Percentiles rank a stretch among this genome's conserved stretches.
These are phyloP conservation scores for Ambrosiella beaveri DNA, from an alignment of 2,329 filamentous ascomycete genomes.

Conservation along the genomic window DNA sequence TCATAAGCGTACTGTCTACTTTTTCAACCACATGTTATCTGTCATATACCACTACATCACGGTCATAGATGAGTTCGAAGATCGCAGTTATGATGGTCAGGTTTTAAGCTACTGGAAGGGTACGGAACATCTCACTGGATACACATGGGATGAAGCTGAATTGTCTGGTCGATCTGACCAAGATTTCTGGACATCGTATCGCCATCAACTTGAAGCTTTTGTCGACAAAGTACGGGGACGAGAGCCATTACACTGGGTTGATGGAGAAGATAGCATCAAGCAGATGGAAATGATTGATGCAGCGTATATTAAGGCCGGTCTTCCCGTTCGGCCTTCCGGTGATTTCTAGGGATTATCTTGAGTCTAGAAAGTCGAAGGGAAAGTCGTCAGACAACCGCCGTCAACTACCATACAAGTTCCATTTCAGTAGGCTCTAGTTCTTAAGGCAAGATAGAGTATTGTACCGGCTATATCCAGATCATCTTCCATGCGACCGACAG, in stretches of 20 bases:
- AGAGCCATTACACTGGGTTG: conserved; percentile 24
- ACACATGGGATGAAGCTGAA: conserved; percentile 21
- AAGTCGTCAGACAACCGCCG: conserved; percentile 39
- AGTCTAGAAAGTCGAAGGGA: conserved; percentile 35
- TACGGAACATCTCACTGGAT: conserved; percentile 19
- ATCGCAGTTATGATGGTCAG: conserved; percentile 17
- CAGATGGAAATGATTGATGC: conserved; percentile 31
- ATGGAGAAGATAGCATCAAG: conserved; percentile 24
- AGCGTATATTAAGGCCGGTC: conserved; percentile 25
- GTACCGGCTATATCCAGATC: conserved; percentile 45
- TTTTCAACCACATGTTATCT: conserved; percentile 18
- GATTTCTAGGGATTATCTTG: neutral
- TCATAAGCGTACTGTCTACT: conserved; percentile 17
- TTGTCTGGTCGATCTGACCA: conserved; percentile 18
- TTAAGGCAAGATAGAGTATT: conserved; percentile 46
- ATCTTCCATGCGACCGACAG: conserved; percentile 41
- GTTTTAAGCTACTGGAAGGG: conserved; percentile 16
- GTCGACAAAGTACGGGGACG: conserved; percentile 27
- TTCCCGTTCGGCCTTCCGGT: conserved; percentile 12
- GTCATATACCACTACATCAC: conserved; percentile 21
- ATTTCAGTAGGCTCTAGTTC: conserved; percentile 49
- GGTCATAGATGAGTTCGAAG: conserved; percentile 20
- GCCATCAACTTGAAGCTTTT: conserved; percentile 30
- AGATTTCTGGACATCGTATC: conserved; percentile 20
- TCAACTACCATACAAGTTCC: conserved; percentile 45